Percentiles rank a stretch among this genome's conserved stretches.
phyloP scores from a whole-genome alignment of 2,329 filamentous ascomycete genomes.

The Calcarisporium arbuscula region DNA sequence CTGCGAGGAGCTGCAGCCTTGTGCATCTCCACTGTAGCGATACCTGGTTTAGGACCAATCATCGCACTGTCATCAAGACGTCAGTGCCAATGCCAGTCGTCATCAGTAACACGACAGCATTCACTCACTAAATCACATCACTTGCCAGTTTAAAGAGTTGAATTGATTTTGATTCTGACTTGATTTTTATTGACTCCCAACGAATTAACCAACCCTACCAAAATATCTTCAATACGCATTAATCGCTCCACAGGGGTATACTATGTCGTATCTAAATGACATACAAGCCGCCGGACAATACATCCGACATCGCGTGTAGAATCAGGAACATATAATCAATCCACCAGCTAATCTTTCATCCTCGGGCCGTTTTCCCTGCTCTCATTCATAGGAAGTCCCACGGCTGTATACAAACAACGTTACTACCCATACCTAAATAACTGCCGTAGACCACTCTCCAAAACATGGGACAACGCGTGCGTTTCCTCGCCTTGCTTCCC shows the following conservation, averaged over 20 bases:
- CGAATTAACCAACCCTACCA: too few relatives aligned
- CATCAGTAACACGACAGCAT: too few relatives aligned
- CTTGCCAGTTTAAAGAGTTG: too few relatives aligned
- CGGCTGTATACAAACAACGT: conserved; percentile 15
- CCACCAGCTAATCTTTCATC: conserved; percentile 13
- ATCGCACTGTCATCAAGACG: too few relatives aligned
- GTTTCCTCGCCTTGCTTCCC: too few relatives aligned
- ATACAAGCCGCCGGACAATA: conserved; percentile 17
- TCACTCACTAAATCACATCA: too few relatives aligned
- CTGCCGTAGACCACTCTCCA: conserved; percentile 9
- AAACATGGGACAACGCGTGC: too few relatives aligned
- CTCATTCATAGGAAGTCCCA: conserved; percentile 6
- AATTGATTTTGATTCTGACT: not conserved
- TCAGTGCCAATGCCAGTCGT: too few relatives aligned
- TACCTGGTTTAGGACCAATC: too few relatives aligned
- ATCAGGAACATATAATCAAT: conserved; percentile 15
- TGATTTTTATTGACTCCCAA: conserved; percentile 11
- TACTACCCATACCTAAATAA: conserved; percentile 17
- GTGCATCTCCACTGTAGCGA: too few relatives aligned
- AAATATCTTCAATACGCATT: conserved; percentile 25
- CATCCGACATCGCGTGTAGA: conserved; percentile 15
- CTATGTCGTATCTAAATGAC: conserved; percentile 27
- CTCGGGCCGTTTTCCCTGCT: conserved; percentile 9
- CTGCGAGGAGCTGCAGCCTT: too few relatives aligned
- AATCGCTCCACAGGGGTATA: conserved; percentile 30